phyloP scores from a whole-genome alignment of 805 yeast genomes.

The Isabelozyma heimii region DNA sequence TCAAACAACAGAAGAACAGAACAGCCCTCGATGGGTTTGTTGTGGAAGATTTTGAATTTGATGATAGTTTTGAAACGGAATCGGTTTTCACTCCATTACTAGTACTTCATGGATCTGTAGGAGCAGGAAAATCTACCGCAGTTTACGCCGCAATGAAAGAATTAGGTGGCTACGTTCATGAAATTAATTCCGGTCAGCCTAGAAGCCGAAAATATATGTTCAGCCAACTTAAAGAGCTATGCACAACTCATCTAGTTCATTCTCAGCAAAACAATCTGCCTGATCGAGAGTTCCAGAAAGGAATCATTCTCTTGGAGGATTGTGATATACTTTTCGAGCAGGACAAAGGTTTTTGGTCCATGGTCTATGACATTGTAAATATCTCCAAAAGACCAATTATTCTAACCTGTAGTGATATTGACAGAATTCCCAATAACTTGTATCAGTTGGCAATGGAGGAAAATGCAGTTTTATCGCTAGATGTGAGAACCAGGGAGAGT shows the following conservation, averaged over 20 bases:
- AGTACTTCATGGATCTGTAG: constrained; percentile 66
- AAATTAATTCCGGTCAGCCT: constrained; percentile 70
- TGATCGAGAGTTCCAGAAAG: constrained; percentile 44
- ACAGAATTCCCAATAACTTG: constrained; percentile 47
- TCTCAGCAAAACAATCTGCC: constrained; percentile 14
- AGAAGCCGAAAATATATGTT: constrained; percentile 71
- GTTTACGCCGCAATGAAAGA: constrained; percentile 64
- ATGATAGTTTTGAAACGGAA: constrained; percentile 26
- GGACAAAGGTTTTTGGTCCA: constrained; percentile 80
- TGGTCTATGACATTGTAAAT: constrained; percentile 58
- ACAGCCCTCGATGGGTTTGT: constrained; percentile 33
- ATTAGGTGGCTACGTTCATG: constrained; percentile 71
- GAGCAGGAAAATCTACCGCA: constrained; percentile 76
- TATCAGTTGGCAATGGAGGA: constrained; percentile 45
- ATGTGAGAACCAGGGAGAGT: constrained; percentile 10
- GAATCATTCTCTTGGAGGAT: constrained; percentile 79
- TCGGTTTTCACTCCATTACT: constrained; percentile 57
- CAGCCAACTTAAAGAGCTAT: constrained; percentile 67
- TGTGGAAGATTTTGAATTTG: constrained; percentile 29
- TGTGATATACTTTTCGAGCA: constrained; percentile 76
- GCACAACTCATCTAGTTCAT: constrained; percentile 81
- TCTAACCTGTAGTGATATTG: constrained; percentile 55
- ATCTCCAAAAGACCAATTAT: constrained; percentile 69
- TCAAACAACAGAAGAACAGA: constrained; percentile 17
- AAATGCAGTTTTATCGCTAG: constrained; percentile 34